Evolutionary conservation across 2,329 filamentous ascomycete species (phyloP), one percentile per base, ranked within the genome.

Genomic region (Thelonectria olida): DNA sequence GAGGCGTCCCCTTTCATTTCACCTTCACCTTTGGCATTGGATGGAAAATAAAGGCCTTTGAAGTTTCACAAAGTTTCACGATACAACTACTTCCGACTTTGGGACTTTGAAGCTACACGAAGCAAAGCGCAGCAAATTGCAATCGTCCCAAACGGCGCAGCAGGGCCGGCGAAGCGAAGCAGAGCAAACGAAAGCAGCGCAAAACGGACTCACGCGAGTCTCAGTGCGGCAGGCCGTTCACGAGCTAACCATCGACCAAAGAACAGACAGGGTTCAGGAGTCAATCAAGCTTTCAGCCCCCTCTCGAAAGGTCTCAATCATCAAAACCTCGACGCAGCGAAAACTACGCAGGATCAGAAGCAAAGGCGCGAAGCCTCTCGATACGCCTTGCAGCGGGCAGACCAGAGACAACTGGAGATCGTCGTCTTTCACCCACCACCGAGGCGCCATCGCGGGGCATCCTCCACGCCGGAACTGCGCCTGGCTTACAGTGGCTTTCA

Each of bases 401-500:
- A 13, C 28, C 28, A n/a, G n/a, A n/a, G n/a, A n/a, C n/a, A n/a
- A n/a, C n/a, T n/a, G n/a, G n/a, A n/a, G n/a, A n/a, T n/a, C n/a
- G n/a, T n/a, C n/a, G n/a, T n/a, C n/a, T n/a, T n/a, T n/a, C n/a
- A n/a, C n/a, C n/a, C n/a, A n/a, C n/a, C n/a, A n/a, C n/a, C n/a
- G n/a, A n/a, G n/a, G n/a, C n/a, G n/a, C n/a, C n/a, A n/a, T n/a
- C n/a, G n/a, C n/a, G 12, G 25, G 25, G 25, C 25, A 27, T 31
- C 28, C 13, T 31, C 3, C 9, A 7, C 9, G 28, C 28, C n/a
- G n/a, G 13, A 31, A 31, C 28, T 34, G 13, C 31, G 9, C 31
- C 31, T 34, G 31, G 48, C 23, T 38, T 25, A 48, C 45, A 28
- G 45, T 45, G 42, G 42, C 42, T 45, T 45, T 45, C 42, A 45